A percentile compares a stretch with the other conserved stretches of the same genome.
Conservation (phyloP, 2,329 filamentous ascomycete species). For the Colletotrichum sp. region DNA sequence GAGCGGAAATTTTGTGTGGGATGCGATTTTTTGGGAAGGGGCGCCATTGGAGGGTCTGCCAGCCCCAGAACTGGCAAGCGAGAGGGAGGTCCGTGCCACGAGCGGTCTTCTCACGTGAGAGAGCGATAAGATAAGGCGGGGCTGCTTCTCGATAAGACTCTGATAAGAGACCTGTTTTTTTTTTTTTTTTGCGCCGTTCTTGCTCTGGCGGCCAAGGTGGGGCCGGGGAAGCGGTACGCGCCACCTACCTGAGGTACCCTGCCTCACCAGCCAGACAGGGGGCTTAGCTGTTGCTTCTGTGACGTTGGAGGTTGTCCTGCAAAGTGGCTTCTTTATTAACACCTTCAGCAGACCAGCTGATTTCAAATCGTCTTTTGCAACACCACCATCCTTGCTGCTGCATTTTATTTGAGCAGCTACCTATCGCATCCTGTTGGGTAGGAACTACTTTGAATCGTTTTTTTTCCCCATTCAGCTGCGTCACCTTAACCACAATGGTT, state of each 20-base stretch:
- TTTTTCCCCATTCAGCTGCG: not conserved
- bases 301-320: slow-evolving; percentile 24
- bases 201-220: not conserved
- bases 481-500: slow-evolving; percentile 48
- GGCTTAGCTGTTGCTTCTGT: slow-evolving; percentile 7
- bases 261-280: not conserved
- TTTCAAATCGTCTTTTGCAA: slow-evolving; percentile 36
- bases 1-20: slow-evolving; percentile 22
- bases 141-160: not conserved
- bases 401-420: not conserved
- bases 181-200: not conserved
- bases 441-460: not conserved
- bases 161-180: not conserved
- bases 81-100: not conserved
- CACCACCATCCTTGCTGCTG: not conserved
- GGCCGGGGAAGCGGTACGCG: not conserved
- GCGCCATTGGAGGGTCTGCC: slow-evolving; percentile 32
- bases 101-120: not conserved
- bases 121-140: not conserved
- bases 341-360: slow-evolving; percentile 26
- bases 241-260: not conserved
- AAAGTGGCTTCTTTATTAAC: slow-evolving; percentile 40
- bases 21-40: slow-evolving; percentile 7
- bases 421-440: not conserved
- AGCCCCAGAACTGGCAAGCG: slow-evolving; percentile 10